phyloP scores from a whole-genome alignment of 163 green algal species.

The Chlorella variabilis region DNA sequence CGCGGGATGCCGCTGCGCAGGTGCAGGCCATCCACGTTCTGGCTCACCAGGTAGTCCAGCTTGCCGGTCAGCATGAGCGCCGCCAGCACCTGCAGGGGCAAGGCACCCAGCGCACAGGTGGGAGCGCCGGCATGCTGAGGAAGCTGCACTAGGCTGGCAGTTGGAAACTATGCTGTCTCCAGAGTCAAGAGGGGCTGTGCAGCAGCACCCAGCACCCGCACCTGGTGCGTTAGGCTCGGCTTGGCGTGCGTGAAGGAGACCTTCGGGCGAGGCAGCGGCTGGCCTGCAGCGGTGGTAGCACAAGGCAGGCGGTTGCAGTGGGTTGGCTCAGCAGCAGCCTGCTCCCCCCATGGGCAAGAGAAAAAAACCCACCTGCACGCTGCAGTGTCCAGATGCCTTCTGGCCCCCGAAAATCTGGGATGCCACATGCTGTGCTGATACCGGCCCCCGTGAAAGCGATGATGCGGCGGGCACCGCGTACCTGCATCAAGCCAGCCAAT shows the following conservation, averaged over 20 bases:
- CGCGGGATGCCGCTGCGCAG: slow-evolving; percentile 85
- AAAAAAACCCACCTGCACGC: slow-evolving; percentile 41
- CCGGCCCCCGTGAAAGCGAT: slow-evolving; percentile 92
- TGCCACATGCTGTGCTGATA: slow-evolving; percentile 80
- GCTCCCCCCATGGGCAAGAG: neutral
- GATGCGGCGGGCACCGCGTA: slow-evolving; percentile 51
- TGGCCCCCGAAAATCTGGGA: slow-evolving; percentile 74
- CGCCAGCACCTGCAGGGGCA: slow-evolving; percentile 47
- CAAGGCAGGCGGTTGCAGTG: neutral
- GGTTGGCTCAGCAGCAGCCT: neutral
- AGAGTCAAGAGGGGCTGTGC: no score
- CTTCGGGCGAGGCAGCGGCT: slow-evolving; percentile 64
- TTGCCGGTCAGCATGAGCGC: slow-evolving; percentile 64
- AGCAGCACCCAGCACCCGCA: slow-evolving; percentile 5
- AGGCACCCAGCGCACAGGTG: neutral
- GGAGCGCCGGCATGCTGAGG: neutral
- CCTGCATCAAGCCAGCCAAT: slow-evolving; percentile 49
- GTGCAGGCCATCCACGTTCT: slow-evolving; percentile 98
- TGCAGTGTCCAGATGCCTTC: slow-evolving; percentile 94
- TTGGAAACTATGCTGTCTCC: no score
- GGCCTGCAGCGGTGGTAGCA: neutral
- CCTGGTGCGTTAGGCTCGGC: slow-evolving; percentile 90
- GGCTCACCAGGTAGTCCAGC: slow-evolving; percentile 73
- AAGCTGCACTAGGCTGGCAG: no score
- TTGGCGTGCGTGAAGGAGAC: slow-evolving; percentile 78